Evolutionary conservation across 2,329 filamentous ascomycete genomes (phyloP), one percentile per base, ranked within the genome.

Genomic region (Aspergillus luchuensis): DNA sequence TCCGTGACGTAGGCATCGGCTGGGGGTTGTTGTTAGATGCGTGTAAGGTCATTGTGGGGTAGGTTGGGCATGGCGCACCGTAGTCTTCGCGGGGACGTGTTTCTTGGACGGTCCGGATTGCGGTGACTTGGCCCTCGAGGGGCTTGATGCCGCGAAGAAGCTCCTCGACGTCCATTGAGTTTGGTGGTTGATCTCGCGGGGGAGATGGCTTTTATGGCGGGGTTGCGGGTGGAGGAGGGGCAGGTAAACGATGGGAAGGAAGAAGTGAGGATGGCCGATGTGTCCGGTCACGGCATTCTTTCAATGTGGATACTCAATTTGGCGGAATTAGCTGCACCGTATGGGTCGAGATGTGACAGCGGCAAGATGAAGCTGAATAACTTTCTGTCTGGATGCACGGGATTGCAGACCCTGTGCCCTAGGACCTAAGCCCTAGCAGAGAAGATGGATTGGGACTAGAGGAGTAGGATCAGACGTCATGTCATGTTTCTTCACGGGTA

Each of bases 81-180:
- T 76, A 79, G 25, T 76, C 75, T 62, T 80, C 75, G 5, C 63
- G 67, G 0, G 79, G 73, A 13, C 69, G 70, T 11, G 75, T 76
- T 64, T 81, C 77, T 57, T 81, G 78, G 8, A 81, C 69, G 0
- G 79, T 80, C 60, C 73, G 76, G 50, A 81, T 70, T 13, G 78
- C 74, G 36, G 74, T 60, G 33, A 80, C 69, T n/a, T 70, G 49
- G 33, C 77, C 77, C 5, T 61, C 36, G 7, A 77, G 63, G 49
- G 77, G 74, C 50, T 63, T 54, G 17, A 78, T 62, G 28, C 52
- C 61, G 23, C 65, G 64, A 33, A 78, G 43, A 7, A 63, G 58
- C 36, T 67, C 59, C 47, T 64, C 56, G 4, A 66, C 52, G 21
- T 69, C 64, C 72, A 72, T 74, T 39, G 38, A 47, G n/a, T 38